Conservation (phyloP, 352 stramenopile genomes). For the Phytopythium chamaehyphon region DNA sequence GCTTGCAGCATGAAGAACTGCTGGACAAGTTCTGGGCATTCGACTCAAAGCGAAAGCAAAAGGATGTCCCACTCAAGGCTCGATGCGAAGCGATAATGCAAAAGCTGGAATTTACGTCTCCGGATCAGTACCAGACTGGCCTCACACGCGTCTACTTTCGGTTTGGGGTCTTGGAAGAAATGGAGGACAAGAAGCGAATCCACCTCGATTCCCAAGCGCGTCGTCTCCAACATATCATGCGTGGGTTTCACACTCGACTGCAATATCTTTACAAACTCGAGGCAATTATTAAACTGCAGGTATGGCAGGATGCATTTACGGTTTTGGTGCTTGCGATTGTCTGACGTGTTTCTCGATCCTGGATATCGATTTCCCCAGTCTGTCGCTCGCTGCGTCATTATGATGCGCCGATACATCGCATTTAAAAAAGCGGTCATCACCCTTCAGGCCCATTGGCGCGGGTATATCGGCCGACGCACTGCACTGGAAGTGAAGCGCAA, state of each 20-base stretch:
- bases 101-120: slow-evolving; percentile 55
- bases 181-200: slow-evolving; percentile 65
- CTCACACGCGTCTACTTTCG: slow-evolving; percentile 79
- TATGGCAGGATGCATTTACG: slow-evolving; percentile 10
- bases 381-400: slow-evolving; percentile 73
- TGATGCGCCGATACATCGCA: slow-evolving; percentile 68
- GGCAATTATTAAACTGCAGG: slow-evolving; percentile 79
- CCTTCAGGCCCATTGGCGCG: slow-evolving; percentile 79
- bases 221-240: slow-evolving; percentile 71
- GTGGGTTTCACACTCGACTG: slow-evolving; percentile 53
- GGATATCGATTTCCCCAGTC: slow-evolving; percentile 31
- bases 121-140: slow-evolving; percentile 76
- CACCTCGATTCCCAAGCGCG: slow-evolving; percentile 57
- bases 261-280: slow-evolving; percentile 57
- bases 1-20: slow-evolving; percentile 85
- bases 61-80: slow-evolving; percentile 33
- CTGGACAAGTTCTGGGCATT: slow-evolving; percentile 83
- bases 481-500: slow-evolving; percentile 44
- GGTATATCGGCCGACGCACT: slow-evolving; percentile 54
- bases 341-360: neutral
- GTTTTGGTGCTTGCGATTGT: neutral
- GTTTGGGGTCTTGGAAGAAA: slow-evolving; percentile 70
- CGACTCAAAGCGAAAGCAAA: slow-evolving; percentile 30
- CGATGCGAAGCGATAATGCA: slow-evolving; percentile 55
- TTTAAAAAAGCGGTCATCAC: slow-evolving; percentile 47